A percentile compares a stretch with the other conserved stretches of the same genome.
phyloP scores from a whole-genome alignment of 495 filamentous ascomycete species.

The Neurospora hispaniola region DNA sequence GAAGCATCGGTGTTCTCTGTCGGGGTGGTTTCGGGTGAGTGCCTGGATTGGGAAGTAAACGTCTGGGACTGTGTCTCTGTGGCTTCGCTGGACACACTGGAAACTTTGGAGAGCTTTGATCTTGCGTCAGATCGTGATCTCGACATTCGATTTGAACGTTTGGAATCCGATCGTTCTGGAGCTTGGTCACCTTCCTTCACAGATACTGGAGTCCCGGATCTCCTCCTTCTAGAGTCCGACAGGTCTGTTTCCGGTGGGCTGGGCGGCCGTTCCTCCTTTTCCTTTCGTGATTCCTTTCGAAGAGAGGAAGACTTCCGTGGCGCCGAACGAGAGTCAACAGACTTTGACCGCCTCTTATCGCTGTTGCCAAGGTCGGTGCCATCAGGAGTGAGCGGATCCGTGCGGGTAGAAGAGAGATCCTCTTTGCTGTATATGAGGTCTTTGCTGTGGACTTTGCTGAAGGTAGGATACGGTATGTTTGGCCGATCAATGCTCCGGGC shows the following conservation, averaged over 20 bases:
- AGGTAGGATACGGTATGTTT: constrained; percentile 70
- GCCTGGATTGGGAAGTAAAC: not conserved
- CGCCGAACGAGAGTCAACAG: constrained; percentile 15
- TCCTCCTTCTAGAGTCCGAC: constrained; percentile 30
- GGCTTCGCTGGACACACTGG: constrained; percentile 36
- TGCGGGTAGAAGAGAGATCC: constrained; percentile 33
- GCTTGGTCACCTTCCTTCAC: constrained; percentile 21
- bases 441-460: constrained; percentile 85
- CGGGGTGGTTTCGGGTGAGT: not conserved
- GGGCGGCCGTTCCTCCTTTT: constrained; percentile 38
- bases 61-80: constrained; percentile 15
- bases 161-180: constrained; percentile 24
- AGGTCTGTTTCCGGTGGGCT: constrained; percentile 47
- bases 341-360: constrained; percentile 33
- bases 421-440: constrained; percentile 59
- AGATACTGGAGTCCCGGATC: constrained; percentile 25
- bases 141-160: constrained; percentile 29
- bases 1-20: not conserved
- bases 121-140: constrained; percentile 32
- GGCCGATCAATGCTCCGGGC: constrained; percentile 34
- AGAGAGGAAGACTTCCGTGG: constrained; percentile 20
- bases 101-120: constrained; percentile 36
- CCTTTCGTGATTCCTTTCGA: constrained; percentile 23
- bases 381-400: constrained; percentile 62
- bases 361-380: constrained; percentile 60